These are phyloP conservation scores for Pleurotus tuber-regium DNA, from an alignment of 768 basidiomycete species.

Conservation along the genomic window DNA sequence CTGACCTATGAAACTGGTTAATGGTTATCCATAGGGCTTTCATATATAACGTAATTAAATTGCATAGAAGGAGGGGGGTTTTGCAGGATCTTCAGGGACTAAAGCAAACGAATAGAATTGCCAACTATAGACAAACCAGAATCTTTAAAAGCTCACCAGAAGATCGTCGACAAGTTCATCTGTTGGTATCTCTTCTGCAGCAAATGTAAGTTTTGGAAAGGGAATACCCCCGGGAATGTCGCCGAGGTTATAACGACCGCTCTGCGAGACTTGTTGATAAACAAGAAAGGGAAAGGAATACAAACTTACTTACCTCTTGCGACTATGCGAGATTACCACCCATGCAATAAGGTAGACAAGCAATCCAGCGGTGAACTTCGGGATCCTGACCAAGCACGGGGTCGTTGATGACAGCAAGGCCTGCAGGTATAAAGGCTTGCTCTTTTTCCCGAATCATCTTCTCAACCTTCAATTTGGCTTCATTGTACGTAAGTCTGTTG, in stretches of 20 bases:
- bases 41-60: too few species aligned
- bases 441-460: slow-evolving; percentile 6
- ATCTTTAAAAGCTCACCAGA: too few species aligned
- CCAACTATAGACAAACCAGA: too few species aligned
- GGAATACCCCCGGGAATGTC: neutral
- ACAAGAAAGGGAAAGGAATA: too few species aligned
- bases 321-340: slow-evolving; percentile 15
- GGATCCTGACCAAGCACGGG: slow-evolving; percentile 14
- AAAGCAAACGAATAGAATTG: too few species aligned
- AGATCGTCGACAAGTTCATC: slow-evolving; percentile 7
- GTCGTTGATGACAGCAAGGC: slow-evolving; percentile 12
- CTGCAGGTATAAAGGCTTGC: slow-evolving; percentile 1
- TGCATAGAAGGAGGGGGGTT: too few species aligned
- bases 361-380: slow-evolving; percentile 14
- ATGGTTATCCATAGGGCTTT: too few species aligned
- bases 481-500: slow-evolving; percentile 7
- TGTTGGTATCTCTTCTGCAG: slow-evolving; percentile 2
- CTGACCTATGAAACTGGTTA: too few species aligned
- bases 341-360: slow-evolving; percentile 13
- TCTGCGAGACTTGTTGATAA: slow-evolving; percentile 2
- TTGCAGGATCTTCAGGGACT: too few species aligned
- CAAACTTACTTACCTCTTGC: slow-evolving; percentile 16
- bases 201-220: slow-evolving; percentile 7
- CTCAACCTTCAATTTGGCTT: slow-evolving; percentile 3
- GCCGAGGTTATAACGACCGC: slow-evolving; percentile 11